Evolutionary conservation across 768 basidiomycete species (phyloP), one percentile per base, ranked within the genome.

Genomic region (Strobilomyces dryophilus): DNA sequence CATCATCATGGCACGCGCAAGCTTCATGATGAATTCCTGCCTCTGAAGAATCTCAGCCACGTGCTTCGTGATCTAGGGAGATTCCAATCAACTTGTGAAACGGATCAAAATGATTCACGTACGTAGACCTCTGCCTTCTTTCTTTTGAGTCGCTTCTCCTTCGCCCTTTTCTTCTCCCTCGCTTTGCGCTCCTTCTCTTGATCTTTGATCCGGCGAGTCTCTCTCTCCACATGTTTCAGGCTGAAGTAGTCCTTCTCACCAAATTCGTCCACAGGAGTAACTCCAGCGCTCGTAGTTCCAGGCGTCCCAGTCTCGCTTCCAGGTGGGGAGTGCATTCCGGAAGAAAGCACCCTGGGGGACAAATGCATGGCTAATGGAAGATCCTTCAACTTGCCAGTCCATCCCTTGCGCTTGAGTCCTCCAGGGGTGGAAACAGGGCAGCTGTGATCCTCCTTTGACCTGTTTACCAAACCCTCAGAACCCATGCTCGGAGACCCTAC

Each of bases 1-100:
- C 81, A 88, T 89, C 89, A 93, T 94, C 78, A 94, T 83, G 10
- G 89, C 83, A 47, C 89, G 80, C 7, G 86, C 81, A 27, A 93
- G 80, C 74, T 92, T 92, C 68, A 92, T 72, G 46, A 94, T 78
- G 71, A 94, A 94, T 52, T 87, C 86, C 64, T 95, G 89, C 32
- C 92, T 77, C 59, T 83, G 81, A 29, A 91, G 78, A 52, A 92
- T 85, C 52, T 86, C 84, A 2, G 90, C 90, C 27, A 92, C 85
- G 59, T 93, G 89, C 49, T 83, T 84, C 21, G 88, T 89, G 54
- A 89, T 90, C 88, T 89, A 44, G 21, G 9, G 26, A 17, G 44
- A 34, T 31, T 24, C 36, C n/a, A 36, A 17, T 45, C 50, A 27
- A 35, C 37, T 5, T 4, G 40, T 20, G 6, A 32, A 49, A 45